These are phyloP conservation scores for Psophocarpus tetragonolobus DNA, from an alignment of 306 rosid genomes.

Conservation along the genomic window DNA sequence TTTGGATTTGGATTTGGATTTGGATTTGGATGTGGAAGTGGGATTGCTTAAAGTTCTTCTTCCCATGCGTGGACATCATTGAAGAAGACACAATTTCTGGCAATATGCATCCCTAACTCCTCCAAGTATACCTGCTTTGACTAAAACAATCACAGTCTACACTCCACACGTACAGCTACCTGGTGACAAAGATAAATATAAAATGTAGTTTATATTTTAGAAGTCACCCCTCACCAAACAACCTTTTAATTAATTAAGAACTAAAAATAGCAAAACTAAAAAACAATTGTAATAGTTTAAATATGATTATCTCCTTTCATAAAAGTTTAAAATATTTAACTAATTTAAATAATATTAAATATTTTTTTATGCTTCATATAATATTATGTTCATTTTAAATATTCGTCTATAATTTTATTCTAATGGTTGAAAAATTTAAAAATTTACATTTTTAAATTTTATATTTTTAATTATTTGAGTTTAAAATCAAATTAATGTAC, in stretches of 20 bases:
- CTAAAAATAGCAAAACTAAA: not conserved
- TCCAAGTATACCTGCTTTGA: not conserved
- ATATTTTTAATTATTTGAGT: too few relatives aligned
- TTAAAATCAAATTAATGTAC: too few relatives aligned
- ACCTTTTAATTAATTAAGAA: not conserved
- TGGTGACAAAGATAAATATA: slow-evolving; percentile 25
- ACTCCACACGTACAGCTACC: not conserved
- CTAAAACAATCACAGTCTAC: not conserved
- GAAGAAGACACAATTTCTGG: not conserved
- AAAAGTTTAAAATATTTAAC: too few relatives aligned
- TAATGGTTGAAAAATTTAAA: too few relatives aligned
- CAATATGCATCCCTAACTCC: not conserved
- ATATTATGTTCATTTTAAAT: too few relatives aligned
- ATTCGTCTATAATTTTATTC: too few relatives aligned
- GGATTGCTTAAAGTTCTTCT: not conserved
- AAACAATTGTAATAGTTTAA: not conserved
- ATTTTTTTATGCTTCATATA: too few relatives aligned
- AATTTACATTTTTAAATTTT: too few relatives aligned
- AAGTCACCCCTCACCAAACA: slow-evolving; percentile 13
- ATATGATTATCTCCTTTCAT: too few relatives aligned
- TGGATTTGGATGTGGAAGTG: not conserved
- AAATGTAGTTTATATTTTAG: not conserved
- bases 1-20: not conserved
- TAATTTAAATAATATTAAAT: too few relatives aligned
- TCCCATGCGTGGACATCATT: not conserved